Conservation (phyloP, 345 rosid genomes). For the Adansonia digitata region DNA sequence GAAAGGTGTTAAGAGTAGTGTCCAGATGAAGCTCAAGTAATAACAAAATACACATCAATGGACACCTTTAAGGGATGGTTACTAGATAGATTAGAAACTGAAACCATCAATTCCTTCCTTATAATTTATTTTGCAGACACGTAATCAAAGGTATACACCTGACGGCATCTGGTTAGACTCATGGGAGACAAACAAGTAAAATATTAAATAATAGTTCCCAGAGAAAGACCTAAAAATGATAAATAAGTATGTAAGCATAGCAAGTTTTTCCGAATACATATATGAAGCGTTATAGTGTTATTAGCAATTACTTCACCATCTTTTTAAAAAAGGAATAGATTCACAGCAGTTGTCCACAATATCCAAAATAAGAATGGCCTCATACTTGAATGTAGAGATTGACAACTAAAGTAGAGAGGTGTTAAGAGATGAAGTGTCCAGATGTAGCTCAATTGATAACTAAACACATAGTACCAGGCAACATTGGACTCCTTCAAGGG, state of each 20-base stretch:
- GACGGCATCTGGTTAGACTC: background rate
- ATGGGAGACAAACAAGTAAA: background rate
- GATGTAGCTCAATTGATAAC: conserved; percentile 23
- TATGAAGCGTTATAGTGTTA: background rate
- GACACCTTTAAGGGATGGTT: no score
- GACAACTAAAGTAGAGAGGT: background rate
- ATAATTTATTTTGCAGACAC: no score
- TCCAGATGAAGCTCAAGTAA: no score
- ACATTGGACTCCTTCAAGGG: conserved; percentile 20
- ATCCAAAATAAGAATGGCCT: background rate
- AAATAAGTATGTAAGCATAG: background rate
- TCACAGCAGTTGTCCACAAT: background rate
- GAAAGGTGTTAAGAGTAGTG: no score
- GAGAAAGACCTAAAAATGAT: background rate
- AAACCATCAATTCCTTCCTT: no score
- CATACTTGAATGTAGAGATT: background rate
- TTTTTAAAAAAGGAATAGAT: background rate
- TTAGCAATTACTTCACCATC: background rate
- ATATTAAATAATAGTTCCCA: background rate
- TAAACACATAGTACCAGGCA: conserved; percentile 14
- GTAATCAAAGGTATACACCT: no score
- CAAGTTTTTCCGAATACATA: background rate
- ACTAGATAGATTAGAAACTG: no score
- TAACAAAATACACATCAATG: no score
- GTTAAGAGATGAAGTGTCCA: conserved; percentile 15